Base-by-base conservation (phyloP, 2,329 filamentous ascomycete genomes). In the Colletotrichum sp. region DNA sequence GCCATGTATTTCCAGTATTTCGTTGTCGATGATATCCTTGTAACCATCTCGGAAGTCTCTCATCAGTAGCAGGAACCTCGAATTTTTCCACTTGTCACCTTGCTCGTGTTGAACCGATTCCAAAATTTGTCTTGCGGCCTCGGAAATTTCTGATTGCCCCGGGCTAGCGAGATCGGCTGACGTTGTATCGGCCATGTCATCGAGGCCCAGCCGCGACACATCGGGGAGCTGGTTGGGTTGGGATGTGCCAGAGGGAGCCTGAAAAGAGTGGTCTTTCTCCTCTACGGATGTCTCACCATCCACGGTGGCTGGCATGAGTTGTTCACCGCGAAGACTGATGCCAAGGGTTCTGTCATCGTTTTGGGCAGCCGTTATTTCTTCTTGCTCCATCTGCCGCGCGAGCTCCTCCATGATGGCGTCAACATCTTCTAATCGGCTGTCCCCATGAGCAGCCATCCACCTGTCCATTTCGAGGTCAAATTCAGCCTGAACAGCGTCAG, bases 1-100 rank as follows among this genome's bases (percentile, higher is more conserved):
- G 13, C 13, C 18, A 8, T 30, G 66, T 6, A 80, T 85, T 57
- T 83, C 82, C 8, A 81, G 81, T 30, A 88, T 85, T 79, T 87
- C 82, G 36, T 87, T 84, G 59, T 86, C 83, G 15, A 87, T 79
- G 64, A 88, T 87, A 24, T 87, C 86, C 77, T 88, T 88, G 26
- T 80, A 83, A 2, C 87, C 86, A 64, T 88, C 86, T 10, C 85
- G 82, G 62, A 88, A 87, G 71, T 88, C 86, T 21, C 85, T 84
- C 86, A 88, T 88, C 6, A 88, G 81, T 0, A 84, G 84, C 9
- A 88, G 80, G 57, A 88, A 88, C n/a, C 83, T 80, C 0, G 86
- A 88, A 60, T 88, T 87, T 77, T 87, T 86, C 86, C 86, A 88
- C 77, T 88, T 88, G 10, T 88, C 86, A 57, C 86, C 86, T 60